Conservation (phyloP, 441 rosid species). For the Macaranga tanarius region DNA sequence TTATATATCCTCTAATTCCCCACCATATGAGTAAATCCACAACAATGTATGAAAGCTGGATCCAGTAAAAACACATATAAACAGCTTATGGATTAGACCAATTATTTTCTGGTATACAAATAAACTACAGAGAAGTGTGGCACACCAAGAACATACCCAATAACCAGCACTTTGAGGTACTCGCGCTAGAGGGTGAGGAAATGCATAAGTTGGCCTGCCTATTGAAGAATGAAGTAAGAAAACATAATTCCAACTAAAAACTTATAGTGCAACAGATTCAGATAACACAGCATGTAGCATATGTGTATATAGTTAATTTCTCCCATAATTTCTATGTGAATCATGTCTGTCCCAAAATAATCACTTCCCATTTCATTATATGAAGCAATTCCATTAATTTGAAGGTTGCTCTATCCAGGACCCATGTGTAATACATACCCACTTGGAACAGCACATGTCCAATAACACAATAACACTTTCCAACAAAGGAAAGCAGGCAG, state of each 20-base stretch:
- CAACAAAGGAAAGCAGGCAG: background rate
- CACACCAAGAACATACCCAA: conserved; percentile 65
- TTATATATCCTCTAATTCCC: conserved; percentile 89
- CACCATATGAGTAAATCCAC: conserved; percentile 98
- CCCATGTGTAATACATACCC: background rate
- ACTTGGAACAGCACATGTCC: background rate
- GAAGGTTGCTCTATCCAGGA: conserved; percentile 6
- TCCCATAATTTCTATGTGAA: background rate
- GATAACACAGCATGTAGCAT: background rate
- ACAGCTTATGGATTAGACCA: background rate
- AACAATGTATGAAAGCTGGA: conserved; percentile 85
- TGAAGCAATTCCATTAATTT: background rate
- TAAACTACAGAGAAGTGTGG: background rate
- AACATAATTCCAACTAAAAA: conserved; percentile 28
- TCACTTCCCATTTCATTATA: background rate
- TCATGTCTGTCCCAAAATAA: conserved; percentile 8
- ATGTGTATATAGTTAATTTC: background rate
- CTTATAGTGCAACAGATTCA: background rate
- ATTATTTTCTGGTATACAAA: conserved; percentile 8
- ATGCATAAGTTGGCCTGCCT: conserved; percentile 99
- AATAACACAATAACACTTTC: background rate
- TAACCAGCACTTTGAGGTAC: conserved; percentile 96
- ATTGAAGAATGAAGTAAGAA: conserved; percentile 60
- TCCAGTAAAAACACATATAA: conserved; percentile 28
- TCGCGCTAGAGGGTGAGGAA: conserved; percentile 96